A percentile compares a stretch with the other conserved stretches of the same genome.
Evolutionary conservation across 768 basidiomycete genomes (phyloP).

Genomic region (Kwoniella bestiolae): DNA sequence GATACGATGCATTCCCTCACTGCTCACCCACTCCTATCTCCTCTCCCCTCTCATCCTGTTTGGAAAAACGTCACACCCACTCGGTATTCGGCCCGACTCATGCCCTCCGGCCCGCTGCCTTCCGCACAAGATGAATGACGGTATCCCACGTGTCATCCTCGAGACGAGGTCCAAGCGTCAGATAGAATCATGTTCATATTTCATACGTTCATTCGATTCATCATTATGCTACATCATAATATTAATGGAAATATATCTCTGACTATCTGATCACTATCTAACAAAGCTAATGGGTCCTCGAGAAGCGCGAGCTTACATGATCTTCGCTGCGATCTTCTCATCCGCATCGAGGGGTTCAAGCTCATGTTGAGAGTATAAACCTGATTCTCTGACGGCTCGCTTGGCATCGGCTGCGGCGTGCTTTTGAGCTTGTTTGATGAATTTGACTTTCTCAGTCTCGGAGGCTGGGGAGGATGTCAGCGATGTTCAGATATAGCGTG

Average conservation of each 20-base stretch:
- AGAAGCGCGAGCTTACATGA: too few relatives aligned
- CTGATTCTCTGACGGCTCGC: conserved; percentile 45
- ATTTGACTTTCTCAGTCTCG: conserved; percentile 36
- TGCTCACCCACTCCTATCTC: conserved; percentile 3
- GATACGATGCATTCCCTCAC: background rate
- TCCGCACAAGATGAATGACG: background rate
- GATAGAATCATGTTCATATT: too few relatives aligned
- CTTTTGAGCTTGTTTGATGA: conserved; percentile 36
- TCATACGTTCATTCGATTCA: too few relatives aligned
- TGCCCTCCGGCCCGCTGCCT: background rate
- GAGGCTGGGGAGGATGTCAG: conserved; percentile 27
- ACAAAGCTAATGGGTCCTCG: too few relatives aligned
- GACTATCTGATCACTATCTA: too few relatives aligned
- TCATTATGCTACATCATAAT: too few relatives aligned
- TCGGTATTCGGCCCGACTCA: conserved; percentile 7
- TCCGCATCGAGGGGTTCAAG: conserved; percentile 43
- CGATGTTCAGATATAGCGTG: too few relatives aligned
- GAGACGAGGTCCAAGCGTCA: too few relatives aligned
- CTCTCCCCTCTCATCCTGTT: background rate
- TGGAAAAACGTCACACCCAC: background rate
- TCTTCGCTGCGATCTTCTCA: conserved; percentile 39
- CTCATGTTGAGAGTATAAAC: conserved; percentile 36
- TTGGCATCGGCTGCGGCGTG: conserved; percentile 39
- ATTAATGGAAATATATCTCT: too few relatives aligned
- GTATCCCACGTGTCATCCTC: conserved; percentile 2